These are phyloP conservation scores for Venturia nashicola DNA, from an alignment of 2,329 filamentous ascomycete genomes.

Conservation along the genomic window DNA sequence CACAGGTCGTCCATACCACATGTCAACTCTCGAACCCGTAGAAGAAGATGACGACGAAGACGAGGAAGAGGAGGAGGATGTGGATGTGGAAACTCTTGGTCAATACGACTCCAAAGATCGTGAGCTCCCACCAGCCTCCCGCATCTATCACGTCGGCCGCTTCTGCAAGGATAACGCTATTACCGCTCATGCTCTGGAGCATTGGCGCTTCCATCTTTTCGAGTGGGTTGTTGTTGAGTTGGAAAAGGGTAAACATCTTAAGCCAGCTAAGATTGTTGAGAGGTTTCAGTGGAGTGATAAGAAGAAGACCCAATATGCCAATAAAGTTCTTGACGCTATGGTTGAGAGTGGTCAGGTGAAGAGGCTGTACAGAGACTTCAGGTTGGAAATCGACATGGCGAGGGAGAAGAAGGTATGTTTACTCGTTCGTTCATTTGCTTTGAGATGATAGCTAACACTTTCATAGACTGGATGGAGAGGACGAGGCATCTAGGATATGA, in stretches of 20 bases:
- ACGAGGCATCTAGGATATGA: neutral
- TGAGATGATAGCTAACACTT: neutral
- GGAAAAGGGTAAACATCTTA: constrained; percentile 43
- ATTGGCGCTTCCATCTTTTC: constrained; percentile 68
- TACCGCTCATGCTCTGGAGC: constrained; percentile 57
- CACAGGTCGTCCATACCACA: constrained; percentile 52
- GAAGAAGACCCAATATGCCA: constrained; percentile 47
- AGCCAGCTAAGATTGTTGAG: constrained; percentile 44
- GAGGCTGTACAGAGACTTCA: constrained; percentile 53
- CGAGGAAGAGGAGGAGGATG: constrained; percentile 20
- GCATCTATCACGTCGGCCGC: constrained; percentile 39
- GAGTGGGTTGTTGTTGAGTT: constrained; percentile 57
- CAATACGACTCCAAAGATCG: constrained; percentile 37
- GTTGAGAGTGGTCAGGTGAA: constrained; percentile 44
- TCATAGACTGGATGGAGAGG: neutral
- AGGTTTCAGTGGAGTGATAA: constrained; percentile 49
- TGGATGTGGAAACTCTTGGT: constrained; percentile 27
- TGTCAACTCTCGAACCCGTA: constrained; percentile 53
- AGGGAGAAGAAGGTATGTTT: constrained; percentile 31
- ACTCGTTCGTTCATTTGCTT: neutral
- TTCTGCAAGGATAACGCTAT: constrained; percentile 53
- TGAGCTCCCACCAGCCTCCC: constrained; percentile 30
- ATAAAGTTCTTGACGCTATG: constrained; percentile 55
- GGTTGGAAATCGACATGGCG: constrained; percentile 46
- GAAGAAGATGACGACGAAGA: constrained; percentile 28